Base-by-base conservation (phyloP, 2,329 filamentous ascomycete genomes). In the Geosmithia putterillii region DNA sequence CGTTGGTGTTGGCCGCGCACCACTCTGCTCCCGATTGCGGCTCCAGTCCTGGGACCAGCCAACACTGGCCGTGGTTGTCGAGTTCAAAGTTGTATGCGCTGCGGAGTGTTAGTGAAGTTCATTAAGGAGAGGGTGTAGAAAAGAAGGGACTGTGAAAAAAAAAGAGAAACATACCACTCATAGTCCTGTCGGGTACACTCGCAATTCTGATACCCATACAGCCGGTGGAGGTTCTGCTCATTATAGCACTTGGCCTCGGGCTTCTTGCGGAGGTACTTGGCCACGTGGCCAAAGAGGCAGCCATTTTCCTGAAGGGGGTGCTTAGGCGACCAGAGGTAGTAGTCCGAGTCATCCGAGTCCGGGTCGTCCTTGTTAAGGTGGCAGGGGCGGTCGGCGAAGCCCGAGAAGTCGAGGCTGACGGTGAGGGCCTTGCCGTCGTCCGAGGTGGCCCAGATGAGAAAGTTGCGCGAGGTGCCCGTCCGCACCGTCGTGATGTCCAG, bases 21-120 rank as follows among this genome's bases (percentile, higher is more conserved):
- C 66, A 71, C 46, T 71, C 63, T 45, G 64, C 55, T 8, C 66
- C 67, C 23, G 70, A 64, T 12, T 72, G 54, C 12, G 85, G 81
- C 9, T 73, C 50, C 36, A 88, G 75, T 14, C 90, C 90, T 1
- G 73, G 61, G 2, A 96, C 87, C 12, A 94, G 76, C 5, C 62
- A 63, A 64, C 92, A 98, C 48, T 83, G 78, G 40, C 83, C 83
- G 55, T 89, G 84, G 22, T 67, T 73, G 60, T 85, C 77, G 40
- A 84, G 77, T 58, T 96, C 81, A 61, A 78, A 98, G 63, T 98
- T 98, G 71, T 87, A 98, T 58, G 94, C 90, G 64, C 86, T 92
- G 50, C 22, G 7, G 9, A 21, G 15, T 21, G 15, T 44, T 23
- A 44, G 19, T n/a, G 15, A 18, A 28, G 41, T 14, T 19, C 39